These are phyloP conservation scores for Goffeauzyma gilvescens DNA, from an alignment of 768 basidiomycete genomes.

Conservation along the genomic window DNA sequence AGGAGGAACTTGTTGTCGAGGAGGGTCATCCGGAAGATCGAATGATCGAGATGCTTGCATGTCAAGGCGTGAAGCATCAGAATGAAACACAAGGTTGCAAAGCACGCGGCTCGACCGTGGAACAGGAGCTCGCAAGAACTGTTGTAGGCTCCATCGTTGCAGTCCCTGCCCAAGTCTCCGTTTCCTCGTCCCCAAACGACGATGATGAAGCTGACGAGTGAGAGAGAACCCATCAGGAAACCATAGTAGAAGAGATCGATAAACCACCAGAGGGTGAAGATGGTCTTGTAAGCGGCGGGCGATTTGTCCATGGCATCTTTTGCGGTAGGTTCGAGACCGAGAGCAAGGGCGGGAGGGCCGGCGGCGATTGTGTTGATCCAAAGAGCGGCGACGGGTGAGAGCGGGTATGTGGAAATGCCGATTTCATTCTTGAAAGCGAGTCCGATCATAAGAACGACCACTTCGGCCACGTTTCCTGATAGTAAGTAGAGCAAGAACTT, in stretches of 20 bases:
- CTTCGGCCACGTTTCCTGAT: conserved; percentile 42
- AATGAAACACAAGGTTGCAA: conserved; percentile 32
- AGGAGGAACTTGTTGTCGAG: conserved; percentile 33
- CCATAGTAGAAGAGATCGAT: conserved; percentile 34
- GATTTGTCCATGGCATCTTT: conserved; percentile 39
- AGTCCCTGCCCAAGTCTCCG: conserved; percentile 25
- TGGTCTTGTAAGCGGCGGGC: conserved; percentile 31
- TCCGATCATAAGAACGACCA: conserved; percentile 41
- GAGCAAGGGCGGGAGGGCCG: conserved; percentile 41
- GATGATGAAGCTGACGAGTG: conserved; percentile 31
- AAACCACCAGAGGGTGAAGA: conserved; percentile 33
- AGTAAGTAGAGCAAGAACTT: conserved; percentile 43
- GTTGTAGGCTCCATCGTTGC: conserved; percentile 26
- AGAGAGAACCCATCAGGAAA: conserved; percentile 29
- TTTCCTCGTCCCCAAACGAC: conserved; percentile 32
- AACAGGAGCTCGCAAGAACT: conserved; percentile 30
- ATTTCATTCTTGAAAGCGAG: conserved; percentile 41
- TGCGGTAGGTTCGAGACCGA: conserved; percentile 40
- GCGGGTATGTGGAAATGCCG: conserved; percentile 40
- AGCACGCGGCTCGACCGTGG: conserved; percentile 33
- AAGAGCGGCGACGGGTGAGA: conserved; percentile 38
- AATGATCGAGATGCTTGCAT: conserved; percentile 28
- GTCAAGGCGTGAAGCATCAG: conserved; percentile 28
- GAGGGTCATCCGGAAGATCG: conserved; percentile 9
- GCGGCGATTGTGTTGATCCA: conserved; percentile 41